These are phyloP conservation scores for Botrytis aclada DNA, from an alignment of 2,329 filamentous ascomycete genomes.

Conservation along the genomic window DNA sequence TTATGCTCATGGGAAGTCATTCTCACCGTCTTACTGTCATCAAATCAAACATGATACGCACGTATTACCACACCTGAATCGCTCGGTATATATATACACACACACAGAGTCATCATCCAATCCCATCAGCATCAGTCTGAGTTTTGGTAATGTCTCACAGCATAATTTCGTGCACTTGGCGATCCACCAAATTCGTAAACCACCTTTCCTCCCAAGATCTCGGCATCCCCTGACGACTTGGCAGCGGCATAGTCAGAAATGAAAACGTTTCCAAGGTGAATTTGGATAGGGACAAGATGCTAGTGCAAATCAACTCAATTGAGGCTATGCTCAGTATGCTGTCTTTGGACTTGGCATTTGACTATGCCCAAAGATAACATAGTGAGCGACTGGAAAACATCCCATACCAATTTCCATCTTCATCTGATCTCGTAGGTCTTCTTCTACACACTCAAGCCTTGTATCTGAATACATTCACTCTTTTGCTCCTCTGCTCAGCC, in stretches of 20 bases:
- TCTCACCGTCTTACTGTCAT: background rate
- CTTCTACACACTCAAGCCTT: background rate
- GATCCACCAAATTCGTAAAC: constrained; percentile 16
- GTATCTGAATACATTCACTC: constrained; percentile 10
- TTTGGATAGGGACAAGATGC: constrained; percentile 1
- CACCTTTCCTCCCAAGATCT: constrained; percentile 19
- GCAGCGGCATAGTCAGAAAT: constrained; percentile 6
- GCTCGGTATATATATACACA: background rate
- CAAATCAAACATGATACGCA: background rate
- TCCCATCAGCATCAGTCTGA: background rate
- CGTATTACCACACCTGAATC: background rate
- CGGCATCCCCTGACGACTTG: constrained; percentile 16
- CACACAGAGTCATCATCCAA: background rate
- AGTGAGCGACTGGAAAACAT: background rate
- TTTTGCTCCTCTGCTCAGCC: constrained; percentile 6
- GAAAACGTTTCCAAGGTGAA: background rate
- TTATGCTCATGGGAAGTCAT: background rate
- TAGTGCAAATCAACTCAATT: constrained; percentile 2
- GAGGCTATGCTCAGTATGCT: constrained; percentile 9
- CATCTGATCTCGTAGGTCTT: constrained; percentile 12
- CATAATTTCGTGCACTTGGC: constrained; percentile 19
- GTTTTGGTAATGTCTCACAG: constrained; percentile 16
- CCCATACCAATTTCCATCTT: background rate
- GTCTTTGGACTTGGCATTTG: background rate
- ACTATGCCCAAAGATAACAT: constrained; percentile 1